Percentiles rank a stretch among this genome's conserved stretches.
These are phyloP conservation scores for Prototheca cutis DNA, from an alignment of 163 green algal species.

Conservation along the genomic window DNA sequence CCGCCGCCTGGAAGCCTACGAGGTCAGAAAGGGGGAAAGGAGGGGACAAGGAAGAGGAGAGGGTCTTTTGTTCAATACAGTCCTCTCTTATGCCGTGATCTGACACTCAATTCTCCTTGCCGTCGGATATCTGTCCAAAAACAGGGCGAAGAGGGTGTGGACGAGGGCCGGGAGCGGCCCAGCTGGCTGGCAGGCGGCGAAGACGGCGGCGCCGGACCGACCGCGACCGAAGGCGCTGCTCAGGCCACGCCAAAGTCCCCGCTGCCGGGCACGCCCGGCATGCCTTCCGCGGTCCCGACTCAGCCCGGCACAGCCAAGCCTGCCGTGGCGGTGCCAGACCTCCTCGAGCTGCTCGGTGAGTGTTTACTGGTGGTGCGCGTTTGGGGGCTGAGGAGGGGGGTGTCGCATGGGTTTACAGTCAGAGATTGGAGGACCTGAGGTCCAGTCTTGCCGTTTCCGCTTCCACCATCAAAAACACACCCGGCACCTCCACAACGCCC, in stretches of 20 bases:
- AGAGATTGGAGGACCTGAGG: no score
- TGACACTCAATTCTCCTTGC: no score
- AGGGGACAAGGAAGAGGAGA: no score
- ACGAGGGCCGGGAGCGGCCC: constrained; percentile 34
- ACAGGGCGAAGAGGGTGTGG: constrained; percentile 35
- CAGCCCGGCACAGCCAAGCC: constrained; percentile 3
- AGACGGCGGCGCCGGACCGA: not conserved
- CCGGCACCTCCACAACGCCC: not conserved
- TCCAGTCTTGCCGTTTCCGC: no score
- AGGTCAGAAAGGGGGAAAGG: no score
- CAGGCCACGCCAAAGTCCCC: no score
- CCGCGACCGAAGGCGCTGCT: not conserved
- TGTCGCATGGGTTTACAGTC: no score
- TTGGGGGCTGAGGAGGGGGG: no score
- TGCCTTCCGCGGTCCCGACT: constrained; percentile 3
- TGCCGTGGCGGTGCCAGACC: constrained; percentile 8
- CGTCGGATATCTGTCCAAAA: not conserved
- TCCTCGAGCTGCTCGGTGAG: constrained; percentile 20
- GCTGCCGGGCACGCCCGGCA: not conserved
- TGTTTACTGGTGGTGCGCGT: no score
- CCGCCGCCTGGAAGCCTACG: constrained; percentile 53
- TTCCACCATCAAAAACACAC: not conserved
- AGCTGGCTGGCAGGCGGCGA: constrained; percentile 27
- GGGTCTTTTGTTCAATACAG: no score
- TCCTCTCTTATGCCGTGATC: no score